Conservation (phyloP, 2,329 filamentous ascomycete species). For the Fusarium dlaminii region DNA sequence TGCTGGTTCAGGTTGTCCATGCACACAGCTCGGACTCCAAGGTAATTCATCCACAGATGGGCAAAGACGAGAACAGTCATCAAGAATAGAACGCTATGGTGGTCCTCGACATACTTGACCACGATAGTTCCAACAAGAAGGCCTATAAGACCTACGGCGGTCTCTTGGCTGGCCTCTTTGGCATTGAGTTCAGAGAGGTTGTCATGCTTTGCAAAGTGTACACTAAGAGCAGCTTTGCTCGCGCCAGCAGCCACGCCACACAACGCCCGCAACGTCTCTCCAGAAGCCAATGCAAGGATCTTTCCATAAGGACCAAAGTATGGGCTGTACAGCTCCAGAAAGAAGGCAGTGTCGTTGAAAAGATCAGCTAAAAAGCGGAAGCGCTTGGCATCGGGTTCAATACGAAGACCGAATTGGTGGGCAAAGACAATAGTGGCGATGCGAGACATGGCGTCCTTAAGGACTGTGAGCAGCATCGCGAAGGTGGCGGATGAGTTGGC, state of each 20-base stretch:
- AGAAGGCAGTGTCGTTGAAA: constrained; percentile 86
- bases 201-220: constrained; percentile 87
- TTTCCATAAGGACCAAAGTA: constrained; percentile 68
- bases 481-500: constrained; percentile 80
- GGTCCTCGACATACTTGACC: constrained; percentile 77
- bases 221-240: constrained; percentile 88
- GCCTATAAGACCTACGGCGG: constrained; percentile 86
- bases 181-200: constrained; percentile 95
- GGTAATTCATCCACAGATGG: constrained; percentile 87
- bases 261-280: constrained; percentile 66
- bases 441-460: constrained; percentile 83
- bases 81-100: constrained; percentile 75
- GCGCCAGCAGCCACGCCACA: constrained; percentile 92
- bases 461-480: constrained; percentile 82
- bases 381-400: constrained; percentile 91
- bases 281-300: constrained; percentile 58
- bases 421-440: constrained; percentile 89
- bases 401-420: constrained; percentile 79
- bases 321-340: constrained; percentile 86
- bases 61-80: constrained; percentile 77
- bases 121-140: constrained; percentile 86
- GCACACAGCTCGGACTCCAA: constrained; percentile 83
- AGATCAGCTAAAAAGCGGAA: constrained; percentile 88
- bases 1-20: constrained; percentile 89
- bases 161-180: constrained; percentile 95